Conservation (phyloP, 257 asterid genomes). For the Cinchona pubescens region DNA sequence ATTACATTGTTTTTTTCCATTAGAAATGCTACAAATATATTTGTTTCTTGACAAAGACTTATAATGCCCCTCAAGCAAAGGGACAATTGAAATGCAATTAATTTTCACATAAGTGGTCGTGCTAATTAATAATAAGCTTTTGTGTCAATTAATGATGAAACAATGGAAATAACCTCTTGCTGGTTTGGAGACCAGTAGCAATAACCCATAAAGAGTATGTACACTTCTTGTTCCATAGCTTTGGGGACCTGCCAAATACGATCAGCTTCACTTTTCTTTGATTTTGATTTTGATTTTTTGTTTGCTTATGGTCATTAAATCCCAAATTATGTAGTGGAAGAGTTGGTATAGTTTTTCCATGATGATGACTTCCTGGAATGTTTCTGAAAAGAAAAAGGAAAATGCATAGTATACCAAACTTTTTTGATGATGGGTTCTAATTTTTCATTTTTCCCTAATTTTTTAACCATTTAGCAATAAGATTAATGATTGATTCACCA, state of each 20-base stretch:
- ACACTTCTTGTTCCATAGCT: constrained; percentile 2
- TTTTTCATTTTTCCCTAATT: no score
- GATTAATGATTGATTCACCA: no score
- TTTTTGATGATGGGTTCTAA: background rate
- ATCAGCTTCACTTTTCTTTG: constrained; percentile 24
- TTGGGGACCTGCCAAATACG: constrained; percentile 13
- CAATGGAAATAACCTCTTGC: constrained; percentile 5
- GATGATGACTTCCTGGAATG: background rate
- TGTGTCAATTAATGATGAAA: constrained; percentile 22
- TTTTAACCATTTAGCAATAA: background rate
- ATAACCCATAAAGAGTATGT: background rate
- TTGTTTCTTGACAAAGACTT: constrained; percentile 17
- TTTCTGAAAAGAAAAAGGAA: no score
- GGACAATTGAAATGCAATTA: constrained; percentile 26
- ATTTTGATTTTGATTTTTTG: constrained; percentile 21
- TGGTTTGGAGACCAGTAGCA: constrained; percentile 30
- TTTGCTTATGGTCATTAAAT: background rate
- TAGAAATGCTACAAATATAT: constrained; percentile 18
- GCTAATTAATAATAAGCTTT: constrained; percentile 8
- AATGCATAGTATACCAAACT: background rate
- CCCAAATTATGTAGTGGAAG: background rate
- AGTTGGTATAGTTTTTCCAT: background rate
- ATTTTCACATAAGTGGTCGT: background rate
- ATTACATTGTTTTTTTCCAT: background rate
- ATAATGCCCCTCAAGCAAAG: constrained; percentile 13